Base-by-base conservation (phyloP, 73 alveolate genomes). In the Breviolum minutum region DNA sequence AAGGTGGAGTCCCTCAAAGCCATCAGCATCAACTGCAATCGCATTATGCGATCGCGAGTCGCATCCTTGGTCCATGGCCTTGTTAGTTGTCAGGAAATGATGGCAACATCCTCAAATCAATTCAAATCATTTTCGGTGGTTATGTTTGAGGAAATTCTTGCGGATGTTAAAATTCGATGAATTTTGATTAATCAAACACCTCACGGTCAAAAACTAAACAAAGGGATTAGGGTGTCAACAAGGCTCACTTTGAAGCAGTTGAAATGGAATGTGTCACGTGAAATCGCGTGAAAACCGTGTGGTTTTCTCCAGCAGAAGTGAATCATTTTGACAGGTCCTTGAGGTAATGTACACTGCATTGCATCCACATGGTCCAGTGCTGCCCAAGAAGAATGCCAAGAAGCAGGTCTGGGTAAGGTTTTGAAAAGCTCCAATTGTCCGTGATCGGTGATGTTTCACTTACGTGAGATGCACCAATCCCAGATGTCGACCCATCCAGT, bases 341-440 rank as follows among this genome's bases (percentile, higher is more conserved):
- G 96, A 90, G 87, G 96, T 90, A 63, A 90, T 90, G 96, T 90
- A 90, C 87, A 90, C 96, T 20, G 96, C 96, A 12, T 29, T 90
- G 88, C 96, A 90, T 61, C 96, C 96, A 32, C 84, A 90, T 29
- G 96, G 96, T 87, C 96, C 96, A 10, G 96, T 90, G 30, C 62
- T 90, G 87, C 96, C 96, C 63, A 90, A 71, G 87, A 90, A 30
- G 32, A 71, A 90, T 63, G 77, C 96, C 96, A 90, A 90, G 87
- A 90, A 90, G 63, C 96, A 90, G 95, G 95, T 40, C 63, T 17
- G 27, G 20, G 8, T 14, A 6, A 68, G 8, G 17, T 68, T 68
- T 14, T 68, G 77, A 6, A 1, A 6, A 1, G n/a, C 77, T 68
- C 24, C n/a, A 17, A 11, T 66, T 66, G n/a, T n/a, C n/a, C n/a